Conservation (phyloP, 2,329 filamentous ascomycete species). For the Hymenoscyphus linearis region DNA sequence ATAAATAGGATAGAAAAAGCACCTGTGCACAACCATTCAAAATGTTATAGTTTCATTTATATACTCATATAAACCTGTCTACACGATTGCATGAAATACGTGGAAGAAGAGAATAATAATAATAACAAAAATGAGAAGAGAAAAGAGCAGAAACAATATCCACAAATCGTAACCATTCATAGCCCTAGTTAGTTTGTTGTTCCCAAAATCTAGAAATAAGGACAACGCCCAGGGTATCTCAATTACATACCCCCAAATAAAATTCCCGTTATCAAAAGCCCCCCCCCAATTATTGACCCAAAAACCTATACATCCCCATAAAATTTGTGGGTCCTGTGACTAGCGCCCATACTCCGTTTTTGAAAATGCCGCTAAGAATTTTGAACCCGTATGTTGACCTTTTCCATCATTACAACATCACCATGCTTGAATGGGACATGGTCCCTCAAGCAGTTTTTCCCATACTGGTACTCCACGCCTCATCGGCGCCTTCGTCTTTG, state of each 20-base stretch:
- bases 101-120: neutral
- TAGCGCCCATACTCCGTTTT: neutral
- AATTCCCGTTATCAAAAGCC: neutral
- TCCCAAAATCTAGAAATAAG: neutral
- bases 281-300: neutral
- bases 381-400: neutral
- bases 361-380: neutral
- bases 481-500: constrained; percentile 36
- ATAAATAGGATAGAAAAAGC: too few relatives aligned
- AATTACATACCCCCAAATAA: neutral
- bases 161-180: neutral
- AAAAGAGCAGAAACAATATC: neutral
- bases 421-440: neutral
- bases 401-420: neutral
- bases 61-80: neutral
- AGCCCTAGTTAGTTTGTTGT: neutral
- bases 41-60: too few relatives aligned
- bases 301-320: neutral
- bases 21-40: too few relatives aligned
- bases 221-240: neutral
- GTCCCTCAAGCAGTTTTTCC: constrained; percentile 13
- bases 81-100: neutral
- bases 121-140: too few relatives aligned
- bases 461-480: constrained; percentile 30
- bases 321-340: neutral